phyloP scores from a whole-genome alignment of 129 eudicot species.

The Silybum marianum region DNA sequence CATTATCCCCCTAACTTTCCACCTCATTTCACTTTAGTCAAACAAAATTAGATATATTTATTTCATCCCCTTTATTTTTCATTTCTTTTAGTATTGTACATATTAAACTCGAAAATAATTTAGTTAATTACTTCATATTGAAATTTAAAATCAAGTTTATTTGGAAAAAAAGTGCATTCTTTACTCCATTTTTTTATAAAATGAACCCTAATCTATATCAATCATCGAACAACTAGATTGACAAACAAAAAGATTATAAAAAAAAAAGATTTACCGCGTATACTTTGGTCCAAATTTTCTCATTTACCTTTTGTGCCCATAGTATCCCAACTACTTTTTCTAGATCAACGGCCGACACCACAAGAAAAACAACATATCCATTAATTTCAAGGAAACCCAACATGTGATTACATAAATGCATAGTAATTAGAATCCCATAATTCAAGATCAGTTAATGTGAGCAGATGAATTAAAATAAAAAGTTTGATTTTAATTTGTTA shows the following conservation, averaged over 20 bases:
- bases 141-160: too few species aligned
- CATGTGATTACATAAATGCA: not conserved
- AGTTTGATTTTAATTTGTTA: too few species aligned
- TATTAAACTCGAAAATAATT: not conserved
- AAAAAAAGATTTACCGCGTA: not conserved
- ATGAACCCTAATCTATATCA: not conserved
- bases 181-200: too few species aligned
- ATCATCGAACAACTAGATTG: not conserved
- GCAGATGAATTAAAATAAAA: not conserved
- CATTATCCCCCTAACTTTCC: too few species aligned
- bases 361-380: slow-evolving; percentile 1
- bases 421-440: slow-evolving; percentile 6
- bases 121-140: too few species aligned
- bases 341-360: slow-evolving; percentile 20
- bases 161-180: too few species aligned
- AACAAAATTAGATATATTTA: too few species aligned
- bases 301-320: slow-evolving; percentile 2
- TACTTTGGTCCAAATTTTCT: not conserved
- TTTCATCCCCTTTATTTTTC: too few species aligned
- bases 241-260: not conserved
- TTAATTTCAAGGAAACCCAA: not conserved
- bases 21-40: too few species aligned
- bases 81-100: too few species aligned
- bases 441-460: not conserved
- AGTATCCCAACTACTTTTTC: slow-evolving; percentile 23